Evolutionary conservation across 2,329 filamentous ascomycete genomes (phyloP), one percentile per base, ranked within the genome.

Genomic region (Penicillium sp.): DNA sequence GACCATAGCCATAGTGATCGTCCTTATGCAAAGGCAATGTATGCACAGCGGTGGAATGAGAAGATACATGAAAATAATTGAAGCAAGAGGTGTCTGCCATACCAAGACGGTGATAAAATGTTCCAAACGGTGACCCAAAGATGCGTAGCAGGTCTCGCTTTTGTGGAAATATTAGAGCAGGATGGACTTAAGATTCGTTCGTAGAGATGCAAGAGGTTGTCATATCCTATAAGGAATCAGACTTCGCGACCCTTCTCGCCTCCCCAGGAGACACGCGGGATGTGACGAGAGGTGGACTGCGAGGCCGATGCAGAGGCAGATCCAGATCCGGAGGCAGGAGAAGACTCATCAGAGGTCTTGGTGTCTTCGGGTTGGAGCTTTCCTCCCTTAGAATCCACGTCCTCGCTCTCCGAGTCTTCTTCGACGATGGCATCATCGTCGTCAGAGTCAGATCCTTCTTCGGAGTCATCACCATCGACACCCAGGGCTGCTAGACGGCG

Each of bases 401-500:
- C 63, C 16, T 65, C 63, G 31, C 56, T 57, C 7, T 61, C 62
- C 2, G 59, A 59, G 13, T 68, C 62, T 27, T 52, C 52, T 31
- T 52, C 52, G 2, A 63, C 63, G 7, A 64, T 61, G 9, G 67
- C 56, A 8, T 65, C 60, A 10, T 69, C 66, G 39, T 61, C 65
- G 11, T 66, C 67, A 1, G 64, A 63, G 16, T 67, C 66, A 4
- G 59, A 56, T 27, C 52, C 58, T 44, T 54, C 64, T 8, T 69
- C 67, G 1, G 61, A 61, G 11, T 67, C 63, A 6, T 66, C 69
- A 27, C 66, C 60, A 7, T 64, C 59, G 45, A 74, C 63, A 42
- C 76, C 76, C 10, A 79, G 59, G 1, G 76, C 77, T 24, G 75
- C 77, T 7, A 79, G 69, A 64, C 77, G 75, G 54, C 77, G 76